Percentiles rank a stretch among this genome's conserved stretches.
These are phyloP conservation scores for Leccinum disarticulatum DNA, from an alignment of 768 basidiomycete genomes.

Conservation along the genomic window DNA sequence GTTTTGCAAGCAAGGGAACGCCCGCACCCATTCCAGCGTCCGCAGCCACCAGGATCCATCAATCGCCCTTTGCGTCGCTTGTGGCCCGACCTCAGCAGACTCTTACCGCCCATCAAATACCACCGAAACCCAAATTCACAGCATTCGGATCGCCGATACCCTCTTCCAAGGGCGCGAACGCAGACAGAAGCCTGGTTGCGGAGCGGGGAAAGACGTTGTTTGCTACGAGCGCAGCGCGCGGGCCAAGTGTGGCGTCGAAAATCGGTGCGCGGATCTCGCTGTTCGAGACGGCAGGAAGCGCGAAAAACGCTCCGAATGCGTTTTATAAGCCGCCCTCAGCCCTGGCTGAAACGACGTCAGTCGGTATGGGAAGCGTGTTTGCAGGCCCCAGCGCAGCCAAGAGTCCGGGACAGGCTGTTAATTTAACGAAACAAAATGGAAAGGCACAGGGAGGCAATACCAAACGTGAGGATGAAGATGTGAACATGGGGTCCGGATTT, in stretches of 20 bases:
- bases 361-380: constrained; percentile 5
- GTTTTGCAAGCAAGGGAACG: constrained; percentile 8
- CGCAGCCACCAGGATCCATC: neutral
- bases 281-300: constrained; percentile 47
- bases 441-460: neutral
- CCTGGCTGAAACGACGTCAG: neutral
- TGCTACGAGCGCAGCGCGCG: constrained; percentile 1
- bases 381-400: neutral
- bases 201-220: constrained; percentile 21
- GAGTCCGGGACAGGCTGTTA: neutral
- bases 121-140: constrained; percentile 24
- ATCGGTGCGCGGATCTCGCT: constrained; percentile 22
- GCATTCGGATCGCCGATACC: constrained; percentile 29
- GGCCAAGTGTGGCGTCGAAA: constrained; percentile 5
- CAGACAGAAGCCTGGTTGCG: constrained; percentile 9
- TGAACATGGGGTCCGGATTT: constrained; percentile 21
- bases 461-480: constrained; percentile 16
- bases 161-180: neutral
- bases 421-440: constrained; percentile 5
- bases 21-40: neutral
- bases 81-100: constrained; percentile 4
- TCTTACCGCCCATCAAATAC: constrained; percentile 1
- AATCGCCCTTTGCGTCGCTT: constrained; percentile 4
- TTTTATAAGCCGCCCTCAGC: constrained; percentile 58
- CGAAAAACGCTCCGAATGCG: constrained; percentile 58